Percentiles rank a stretch among this genome's conserved stretches.
These are phyloP conservation scores for Schizosaccharomyces osmophilus DNA, from an alignment of 805 yeast species.

Conservation along the genomic window DNA sequence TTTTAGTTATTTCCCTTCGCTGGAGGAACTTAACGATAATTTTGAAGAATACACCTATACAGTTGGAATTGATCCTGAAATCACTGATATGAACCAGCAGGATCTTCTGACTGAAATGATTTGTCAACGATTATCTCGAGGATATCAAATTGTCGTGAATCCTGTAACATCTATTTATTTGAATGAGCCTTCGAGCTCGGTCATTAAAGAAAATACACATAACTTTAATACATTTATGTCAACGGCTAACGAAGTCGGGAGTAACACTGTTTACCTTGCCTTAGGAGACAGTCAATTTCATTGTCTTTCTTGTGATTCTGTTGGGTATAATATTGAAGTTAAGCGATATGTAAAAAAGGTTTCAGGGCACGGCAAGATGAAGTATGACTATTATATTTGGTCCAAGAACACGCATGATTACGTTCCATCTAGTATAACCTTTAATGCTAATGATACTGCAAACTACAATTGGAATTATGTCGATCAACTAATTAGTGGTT, in stretches of 20 bases:
- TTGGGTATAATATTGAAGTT: slow-evolving; percentile 17
- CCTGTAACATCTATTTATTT: slow-evolving; percentile 10
- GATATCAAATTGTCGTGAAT: slow-evolving; percentile 77
- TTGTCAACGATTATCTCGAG: slow-evolving; percentile 52
- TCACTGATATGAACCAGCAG: slow-evolving; percentile 19
- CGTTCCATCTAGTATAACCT: background rate
- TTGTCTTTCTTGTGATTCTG: slow-evolving; percentile 47
- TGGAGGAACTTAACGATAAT: slow-evolving; percentile 40
- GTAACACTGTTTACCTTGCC: slow-evolving; percentile 40
- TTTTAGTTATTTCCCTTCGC: slow-evolving; percentile 51
- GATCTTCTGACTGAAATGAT: slow-evolving; percentile 70
- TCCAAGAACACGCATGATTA: background rate
- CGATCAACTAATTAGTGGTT: slow-evolving; percentile 83
- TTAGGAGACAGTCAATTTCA: slow-evolving; percentile 68
- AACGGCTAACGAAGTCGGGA: slow-evolving; percentile 9
- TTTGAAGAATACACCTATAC: slow-evolving; percentile 70
- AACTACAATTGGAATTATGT: slow-evolving; percentile 67
- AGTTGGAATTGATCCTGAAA: slow-evolving; percentile 36
- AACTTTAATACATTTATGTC: background rate
- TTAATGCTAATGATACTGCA: slow-evolving; percentile 10
- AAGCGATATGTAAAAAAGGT: slow-evolving; percentile 4
- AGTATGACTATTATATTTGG: slow-evolving; percentile 39
- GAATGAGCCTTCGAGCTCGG: background rate
- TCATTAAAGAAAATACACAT: background rate
- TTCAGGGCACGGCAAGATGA: slow-evolving; percentile 16